Evolutionary conservation across 257 asterid genomes (phyloP), one percentile per base, ranked within the genome.

Genomic region (Penstemon davidsonii): DNA sequence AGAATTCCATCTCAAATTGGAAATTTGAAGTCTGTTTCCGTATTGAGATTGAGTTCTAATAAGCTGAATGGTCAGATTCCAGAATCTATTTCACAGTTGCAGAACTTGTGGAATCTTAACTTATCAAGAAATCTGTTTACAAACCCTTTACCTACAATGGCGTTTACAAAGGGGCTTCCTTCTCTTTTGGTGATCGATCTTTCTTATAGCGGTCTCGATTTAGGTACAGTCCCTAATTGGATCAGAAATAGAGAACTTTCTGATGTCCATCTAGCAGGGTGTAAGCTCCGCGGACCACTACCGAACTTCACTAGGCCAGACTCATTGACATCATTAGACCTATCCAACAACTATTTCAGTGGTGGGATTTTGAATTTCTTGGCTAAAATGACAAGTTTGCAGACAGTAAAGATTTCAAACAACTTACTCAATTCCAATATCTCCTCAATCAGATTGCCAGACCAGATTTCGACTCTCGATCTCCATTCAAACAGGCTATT

Each of bases 21-120:
- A 68, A 85, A 73, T 43, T 65, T 93, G 72, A 86, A 82, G 63
- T 84, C 97, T 36, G 84, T 93, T 47, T 72, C 87, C 18, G 76
- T 80, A 19, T 70, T 93, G 62, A 84, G 85, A 46, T 63, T 93
- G 79, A 81, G 89, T 62, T 80, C 79, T 7, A 93, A 93, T 64
- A 79, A 81, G 77, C 80, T 93, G 37, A 80, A 83, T 3, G 97
- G 96, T 57, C 86, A 73, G 78, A 84, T 93, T 60, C 98, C 98
- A 11, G 92, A 71, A 44, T 76, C 98, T 47, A 75, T 90, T 64
- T 73, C 95, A 8, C 79, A 69, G 56, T 40, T 93, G 36, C 89
- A 67, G 45, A 81, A 42, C 72, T 70, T 93, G 46, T 93, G 98
- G 98, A 84, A 82, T 80, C 92, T 93, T 41, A 93, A 87, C 67